Conservation (phyloP, 2,329 filamentous ascomycete genomes). For the Fragosphaeria purpurea region DNA sequence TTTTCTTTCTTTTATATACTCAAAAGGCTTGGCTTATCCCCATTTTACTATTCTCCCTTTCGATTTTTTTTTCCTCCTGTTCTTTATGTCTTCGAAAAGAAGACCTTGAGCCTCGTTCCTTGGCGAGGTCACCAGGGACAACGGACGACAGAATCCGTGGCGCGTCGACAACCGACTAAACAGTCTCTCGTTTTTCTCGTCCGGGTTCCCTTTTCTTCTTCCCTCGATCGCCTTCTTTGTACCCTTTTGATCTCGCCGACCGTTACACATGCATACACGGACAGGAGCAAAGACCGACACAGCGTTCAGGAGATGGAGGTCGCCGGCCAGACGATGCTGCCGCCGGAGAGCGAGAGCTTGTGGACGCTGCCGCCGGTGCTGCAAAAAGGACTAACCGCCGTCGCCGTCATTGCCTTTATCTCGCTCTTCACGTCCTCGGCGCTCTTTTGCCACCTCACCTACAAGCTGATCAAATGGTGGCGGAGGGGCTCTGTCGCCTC, state of each 20-base stretch:
- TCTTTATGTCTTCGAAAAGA: too few species aligned
- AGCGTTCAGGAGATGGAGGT: neutral
- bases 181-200: neutral
- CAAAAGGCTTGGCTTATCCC: conserved; percentile 5
- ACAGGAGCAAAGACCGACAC: neutral
- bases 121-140: neutral
- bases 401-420: conserved; percentile 16
- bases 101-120: too few species aligned
- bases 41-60: neutral
- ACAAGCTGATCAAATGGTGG: conserved; percentile 20
- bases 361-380: conserved; percentile 13
- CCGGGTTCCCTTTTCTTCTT: neutral
- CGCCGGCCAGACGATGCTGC: neutral
- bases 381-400: conserved; percentile 15
- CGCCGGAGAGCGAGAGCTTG: conserved; percentile 13
- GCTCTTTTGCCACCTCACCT: conserved; percentile 19
- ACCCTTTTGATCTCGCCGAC: neutral
- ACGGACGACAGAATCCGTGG: neutral
- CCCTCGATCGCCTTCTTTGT: too few species aligned
- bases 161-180: neutral
- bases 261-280: too few species aligned
- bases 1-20: neutral
- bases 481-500: neutral
- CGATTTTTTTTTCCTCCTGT: neutral
- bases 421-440: conserved; percentile 16